Evolutionary conservation across 805 yeast species (phyloP), one percentile per base, ranked within the genome.

Genomic region (Debaryomyces hansenii): DNA sequence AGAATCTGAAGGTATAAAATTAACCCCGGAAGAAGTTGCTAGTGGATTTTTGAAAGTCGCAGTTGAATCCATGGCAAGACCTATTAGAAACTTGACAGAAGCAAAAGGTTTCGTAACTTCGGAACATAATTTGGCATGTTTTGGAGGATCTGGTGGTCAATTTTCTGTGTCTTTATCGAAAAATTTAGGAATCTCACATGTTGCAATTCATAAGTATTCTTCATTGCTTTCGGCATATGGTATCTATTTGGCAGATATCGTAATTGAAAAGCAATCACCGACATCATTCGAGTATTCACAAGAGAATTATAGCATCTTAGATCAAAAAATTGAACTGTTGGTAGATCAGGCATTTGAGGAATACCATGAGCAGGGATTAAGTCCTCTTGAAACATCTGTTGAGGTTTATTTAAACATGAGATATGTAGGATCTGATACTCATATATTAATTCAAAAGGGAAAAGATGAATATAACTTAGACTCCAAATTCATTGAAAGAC

Each of bases 391-490:
- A 20, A 75, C 88, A 20, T 61, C 57, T 20, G 72, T 76, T 45
- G 95, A 90, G 57, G 78, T 78, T 37, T 87, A 78, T 54, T 67
- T 90, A 51, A 90, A 90, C 60, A 69, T 90, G 74, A 77, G 95
- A 58, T 91, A 87, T 60, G 81, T 81, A 51, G 97, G 97, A 7
- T 85, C 96, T n/a, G 97, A 91, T 58, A 86, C 96, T 2, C 84
- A 86, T 35, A 67, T 91, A 51, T 85, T 90, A 87, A 80, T 87
- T n/a, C 65, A 65, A 16, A 64, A 66, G 39, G 37, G 9, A 4
- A 63, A 58, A 16, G 60, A 57, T 6, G 53, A 55, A 21, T 53
- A 62, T 48, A 53, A 63, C 46, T 59, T 64, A 11, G 62, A 52
- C 29, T 29, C 41, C 9, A 47, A 47, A 33, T 69, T 69, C 45